Base-by-base conservation (phyloP, 2,329 filamentous ascomycete species). In the Leptoxyphium fumago region DNA sequence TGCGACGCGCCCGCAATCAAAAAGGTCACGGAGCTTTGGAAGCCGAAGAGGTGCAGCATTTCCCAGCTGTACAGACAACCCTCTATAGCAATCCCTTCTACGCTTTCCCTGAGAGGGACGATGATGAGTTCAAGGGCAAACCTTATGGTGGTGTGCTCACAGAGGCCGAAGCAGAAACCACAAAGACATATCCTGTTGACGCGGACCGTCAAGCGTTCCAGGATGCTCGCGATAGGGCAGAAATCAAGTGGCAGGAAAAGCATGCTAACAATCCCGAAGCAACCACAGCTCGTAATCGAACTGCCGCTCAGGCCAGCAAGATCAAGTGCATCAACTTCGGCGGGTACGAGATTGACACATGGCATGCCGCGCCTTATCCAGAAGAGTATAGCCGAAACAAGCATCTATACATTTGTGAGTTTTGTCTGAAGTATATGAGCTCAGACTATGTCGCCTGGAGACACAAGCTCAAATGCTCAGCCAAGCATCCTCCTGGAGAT, bases 241-340 rank as follows among this genome's bases (percentile, higher is more conserved):
- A 96, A 61, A 84, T 93, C 48, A 85, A 89, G 56, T 94, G 89
- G 84, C 82, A 86, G 57, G 74, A 77, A 52, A 77, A 79, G 52
- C 68, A 74, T 17, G 62, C 78, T 66, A 55, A 71, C 57, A 80
- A 88, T 52, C 75, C 75, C 26, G 65, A 72, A 17, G 80, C 78
- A 55, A 81, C 78, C 57, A 68, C 77, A 14, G 55, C 57, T 10
- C 52, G 59, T 42, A 49, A 56, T 7, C 94, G 94, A 58, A 70
- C 81, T 2, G 78, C 79, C n/a, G 85, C 84, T 0, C 85, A 86
- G 26, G 84, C 86, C 4, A 96, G 88, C 62, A 91, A 95, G 65
- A 96, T 98, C 61, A 93, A 96, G 63, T 95, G 88, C 65, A 94
- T 98, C 66, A 91, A 94, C 56, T 96, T 98, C 65, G 91, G 91